phyloP scores from a whole-genome alignment of 1,139 yeast genomes.

The Scheffersomyces lignicola region DNA sequence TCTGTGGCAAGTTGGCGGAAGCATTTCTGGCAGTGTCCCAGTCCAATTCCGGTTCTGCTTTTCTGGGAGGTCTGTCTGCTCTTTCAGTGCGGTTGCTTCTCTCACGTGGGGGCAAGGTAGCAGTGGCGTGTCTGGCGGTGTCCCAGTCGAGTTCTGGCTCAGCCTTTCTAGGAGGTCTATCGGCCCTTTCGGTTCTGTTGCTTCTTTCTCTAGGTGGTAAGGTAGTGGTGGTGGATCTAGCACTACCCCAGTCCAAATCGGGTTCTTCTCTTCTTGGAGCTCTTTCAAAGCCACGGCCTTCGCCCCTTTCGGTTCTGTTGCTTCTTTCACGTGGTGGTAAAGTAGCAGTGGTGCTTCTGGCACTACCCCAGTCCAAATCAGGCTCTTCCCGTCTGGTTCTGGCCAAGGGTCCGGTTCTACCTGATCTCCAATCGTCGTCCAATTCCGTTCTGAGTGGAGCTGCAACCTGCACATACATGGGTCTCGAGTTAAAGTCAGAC shows the following conservation, averaged over 20 bases:
- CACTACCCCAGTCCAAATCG: constrained; percentile 59
- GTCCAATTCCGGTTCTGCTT: constrained; percentile 54
- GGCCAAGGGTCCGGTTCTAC: constrained; percentile 40
- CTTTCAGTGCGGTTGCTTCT: constrained; percentile 26
- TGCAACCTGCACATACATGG: constrained; percentile 83
- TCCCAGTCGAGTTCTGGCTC: constrained; percentile 65
- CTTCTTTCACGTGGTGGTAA: constrained; percentile 44
- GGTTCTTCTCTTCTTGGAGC: constrained; percentile 48
- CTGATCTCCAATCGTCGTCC: constrained; percentile 48
- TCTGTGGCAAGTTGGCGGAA: constrained; percentile 35
- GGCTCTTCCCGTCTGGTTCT: constrained; percentile 48
- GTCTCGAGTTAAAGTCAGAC: constrained; percentile 70
- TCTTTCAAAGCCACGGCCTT: constrained; percentile 28
- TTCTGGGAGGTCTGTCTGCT: constrained; percentile 37
- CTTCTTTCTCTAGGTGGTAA: constrained; percentile 42
- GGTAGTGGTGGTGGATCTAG: constrained; percentile 29
- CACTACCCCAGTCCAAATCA: constrained; percentile 59
- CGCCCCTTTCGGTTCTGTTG: constrained; percentile 27
- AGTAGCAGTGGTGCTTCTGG: constrained; percentile 29
- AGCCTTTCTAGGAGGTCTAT: constrained; percentile 45
- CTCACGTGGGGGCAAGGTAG: constrained; percentile 32
- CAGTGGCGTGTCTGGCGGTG: constrained; percentile 43
- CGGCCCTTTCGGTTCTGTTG: constrained; percentile 26
- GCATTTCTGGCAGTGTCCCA: constrained; percentile 58
- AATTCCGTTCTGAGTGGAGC: constrained; percentile 68